These are phyloP conservation scores for Amanita polypyramis DNA, from an alignment of 768 basidiomycete genomes.

Conservation along the genomic window DNA sequence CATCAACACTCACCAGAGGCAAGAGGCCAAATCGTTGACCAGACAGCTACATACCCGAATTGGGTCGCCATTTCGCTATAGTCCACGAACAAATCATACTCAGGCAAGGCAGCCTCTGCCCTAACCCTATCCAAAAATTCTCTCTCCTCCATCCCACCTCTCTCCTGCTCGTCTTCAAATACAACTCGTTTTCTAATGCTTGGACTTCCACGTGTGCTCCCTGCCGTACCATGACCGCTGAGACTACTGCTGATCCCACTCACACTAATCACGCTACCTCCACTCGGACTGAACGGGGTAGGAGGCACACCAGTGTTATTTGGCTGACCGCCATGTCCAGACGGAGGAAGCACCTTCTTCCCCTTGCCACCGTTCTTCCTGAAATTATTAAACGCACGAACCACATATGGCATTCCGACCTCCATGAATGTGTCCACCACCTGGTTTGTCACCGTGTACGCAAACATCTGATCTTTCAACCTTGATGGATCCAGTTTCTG, in stretches of 20 bases:
- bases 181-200: slow-evolving; percentile 54
- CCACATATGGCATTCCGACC: slow-evolving; percentile 69
- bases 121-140: slow-evolving; percentile 74
- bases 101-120: slow-evolving; percentile 66
- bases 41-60: slow-evolving; percentile 87
- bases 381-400: slow-evolving; percentile 46
- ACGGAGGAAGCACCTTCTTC: slow-evolving; percentile 14
- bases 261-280: neutral
- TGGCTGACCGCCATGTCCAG: neutral
- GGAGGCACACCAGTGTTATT: slow-evolving; percentile 12
- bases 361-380: slow-evolving; percentile 27
- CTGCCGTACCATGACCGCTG: slow-evolving; percentile 4
- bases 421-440: slow-evolving; percentile 69
- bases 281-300: neutral
- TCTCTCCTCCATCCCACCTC: slow-evolving; percentile 54
- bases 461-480: slow-evolving; percentile 87
- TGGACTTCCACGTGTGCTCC: slow-evolving; percentile 12
- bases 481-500: slow-evolving; percentile 57
- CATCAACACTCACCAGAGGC: slow-evolving; percentile 47
- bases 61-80: slow-evolving; percentile 97
- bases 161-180: slow-evolving; percentile 58
- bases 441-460: slow-evolving; percentile 86
- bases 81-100: slow-evolving; percentile 75
- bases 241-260: neutral
- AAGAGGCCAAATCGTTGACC: slow-evolving; percentile 92